Evolutionary conservation across 139 green algal species (phyloP), one percentile per base, ranked within the genome.

Genomic region (Picochlorum sp.): DNA sequence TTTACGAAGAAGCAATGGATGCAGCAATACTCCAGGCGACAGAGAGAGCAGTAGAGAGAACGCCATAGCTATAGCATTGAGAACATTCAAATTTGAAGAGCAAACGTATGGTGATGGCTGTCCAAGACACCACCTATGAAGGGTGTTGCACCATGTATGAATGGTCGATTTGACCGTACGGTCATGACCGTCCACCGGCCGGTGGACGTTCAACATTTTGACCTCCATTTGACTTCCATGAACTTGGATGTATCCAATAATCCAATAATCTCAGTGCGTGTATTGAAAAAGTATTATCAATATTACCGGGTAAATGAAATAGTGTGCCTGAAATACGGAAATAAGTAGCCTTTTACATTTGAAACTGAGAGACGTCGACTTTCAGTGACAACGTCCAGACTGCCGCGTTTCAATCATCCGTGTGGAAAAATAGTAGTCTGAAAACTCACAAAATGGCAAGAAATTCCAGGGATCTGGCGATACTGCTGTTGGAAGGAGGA

Each of bases 401-500:
- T 50, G 45, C 45, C 26, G 26, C 45, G 45, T 50, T 50, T 2
- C 45, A 50, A 50, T 50, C 23, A 24, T 24, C 23, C 23, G 23
- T 24, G 23, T 24, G 23, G 23, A 24, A 24, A 24, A 24, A 24
- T 24, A 24, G 23, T 24, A 24, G 23, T 24, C 23, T 24, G 23
- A 24, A 50, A 50, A 50, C 45, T 4, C 45, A 50, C 45, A 8
- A 50, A 50, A 50, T 50, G 45, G 45, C 45, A 50, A 50, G 3
- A 50, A 50, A 50, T 30, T 6, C 26, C 45, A 50, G 45, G 14
- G 45, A 50, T 50, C 45, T 50, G 45, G 45, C 45, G 45, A 50
- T 50, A 50, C 15, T 50, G 45, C 45, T 50, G 45, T 50, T 50
- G 45, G 45, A 50, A 50, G 45, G 45, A 50, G 45, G 45, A 16